Conservation (phyloP, 352 stramenopile genomes). For the Phytophthora foliorum region DNA sequence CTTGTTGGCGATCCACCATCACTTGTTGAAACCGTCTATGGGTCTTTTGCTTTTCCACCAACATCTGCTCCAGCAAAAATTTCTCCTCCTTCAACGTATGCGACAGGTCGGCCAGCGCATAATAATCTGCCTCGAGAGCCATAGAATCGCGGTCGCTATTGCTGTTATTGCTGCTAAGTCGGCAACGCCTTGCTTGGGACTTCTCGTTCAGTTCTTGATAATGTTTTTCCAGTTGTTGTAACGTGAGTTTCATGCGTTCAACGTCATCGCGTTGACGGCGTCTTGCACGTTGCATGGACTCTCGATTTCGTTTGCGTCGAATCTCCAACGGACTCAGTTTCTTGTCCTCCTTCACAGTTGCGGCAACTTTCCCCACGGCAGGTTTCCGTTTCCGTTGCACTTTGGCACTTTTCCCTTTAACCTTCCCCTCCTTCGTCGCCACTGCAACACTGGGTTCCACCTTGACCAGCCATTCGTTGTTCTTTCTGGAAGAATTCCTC, state of each 20-base stretch:
- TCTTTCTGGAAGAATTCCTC: conserved; percentile 8
- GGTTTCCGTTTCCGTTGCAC: conserved; percentile 29
- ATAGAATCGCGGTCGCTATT: conserved; percentile 20
- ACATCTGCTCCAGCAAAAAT: conserved; percentile 60
- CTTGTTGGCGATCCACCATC: conserved; percentile 59
- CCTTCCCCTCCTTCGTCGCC: conserved; percentile 3
- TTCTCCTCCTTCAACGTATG: conserved; percentile 70
- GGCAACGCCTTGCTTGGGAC: conserved; percentile 35
- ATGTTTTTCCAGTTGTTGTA: conserved; percentile 54
- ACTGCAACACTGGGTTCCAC: conserved; percentile 1
- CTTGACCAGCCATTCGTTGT: conserved; percentile 15
- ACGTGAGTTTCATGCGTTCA: conserved; percentile 56
- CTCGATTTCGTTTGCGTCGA: conserved; percentile 61
- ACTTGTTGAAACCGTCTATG: conserved; percentile 55
- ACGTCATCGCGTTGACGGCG: conserved; percentile 58
- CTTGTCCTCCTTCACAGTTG: conserved; percentile 34
- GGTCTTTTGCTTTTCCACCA: conserved; percentile 62
- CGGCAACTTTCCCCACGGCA: conserved; percentile 1
- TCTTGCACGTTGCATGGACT: conserved; percentile 65
- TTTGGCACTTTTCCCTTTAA: conserved; percentile 11
- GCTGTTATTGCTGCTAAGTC: conserved; percentile 20
- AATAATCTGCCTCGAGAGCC: conserved; percentile 57
- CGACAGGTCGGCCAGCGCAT: conserved; percentile 60
- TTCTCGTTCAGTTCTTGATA: conserved; percentile 57
- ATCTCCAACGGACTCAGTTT: conserved; percentile 59